Evolutionary conservation across 2,329 filamentous ascomycete species (phyloP).

Genomic region (Penicillium sp.): DNA sequence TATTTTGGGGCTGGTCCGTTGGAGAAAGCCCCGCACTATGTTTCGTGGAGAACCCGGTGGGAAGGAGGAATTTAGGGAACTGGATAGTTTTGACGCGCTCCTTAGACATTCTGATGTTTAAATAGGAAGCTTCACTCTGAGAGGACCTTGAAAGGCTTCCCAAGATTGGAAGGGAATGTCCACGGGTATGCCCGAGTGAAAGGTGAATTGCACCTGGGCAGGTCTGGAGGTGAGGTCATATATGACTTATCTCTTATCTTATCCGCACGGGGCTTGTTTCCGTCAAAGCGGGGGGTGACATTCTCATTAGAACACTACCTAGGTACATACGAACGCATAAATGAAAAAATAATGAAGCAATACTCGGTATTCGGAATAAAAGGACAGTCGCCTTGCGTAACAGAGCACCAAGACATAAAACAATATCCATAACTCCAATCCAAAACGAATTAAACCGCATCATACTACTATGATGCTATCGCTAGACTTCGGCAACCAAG

Average conservation of each 20-base stretch:
- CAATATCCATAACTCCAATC: neutral
- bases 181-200: neutral
- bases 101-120: conserved; percentile 12
- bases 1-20: conserved; percentile 3
- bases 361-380: neutral
- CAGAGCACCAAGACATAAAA: neutral
- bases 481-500: conserved; percentile 74
- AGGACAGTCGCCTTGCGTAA: neutral
- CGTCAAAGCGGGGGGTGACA: neutral
- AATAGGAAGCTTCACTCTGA: neutral
- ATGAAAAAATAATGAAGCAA: neutral
- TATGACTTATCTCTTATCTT: conserved; percentile 3
- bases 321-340: neutral
- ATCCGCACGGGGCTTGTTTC: neutral
- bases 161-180: neutral
- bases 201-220: neutral
- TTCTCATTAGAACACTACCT: neutral
- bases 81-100: conserved; percentile 21
- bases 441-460: neutral
- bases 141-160: neutral
- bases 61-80: conserved; percentile 47
- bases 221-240: neutral
- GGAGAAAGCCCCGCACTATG: conserved; percentile 10
- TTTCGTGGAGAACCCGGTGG: conserved; percentile 37
- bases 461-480: neutral